phyloP scores from a whole-genome alignment of 768 basidiomycete species.

The Serpula lacrymans region DNA sequence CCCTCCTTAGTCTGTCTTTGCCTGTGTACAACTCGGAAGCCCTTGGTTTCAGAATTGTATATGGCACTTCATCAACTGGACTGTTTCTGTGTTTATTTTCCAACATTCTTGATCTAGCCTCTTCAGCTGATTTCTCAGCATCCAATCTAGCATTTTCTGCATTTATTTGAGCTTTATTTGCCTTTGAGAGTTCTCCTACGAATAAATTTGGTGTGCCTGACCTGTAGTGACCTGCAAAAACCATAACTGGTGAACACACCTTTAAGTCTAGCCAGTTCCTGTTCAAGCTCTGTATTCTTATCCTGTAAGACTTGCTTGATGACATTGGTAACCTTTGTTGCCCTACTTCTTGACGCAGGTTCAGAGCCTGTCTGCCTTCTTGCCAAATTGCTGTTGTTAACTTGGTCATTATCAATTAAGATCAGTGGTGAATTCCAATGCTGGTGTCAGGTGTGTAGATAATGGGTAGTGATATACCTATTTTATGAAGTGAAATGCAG shows the following conservation, averaged over 20 bases:
- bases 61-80: neutral
- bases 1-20: neutral
- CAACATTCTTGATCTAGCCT: neutral
- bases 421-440: too few species aligned
- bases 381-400: too few species aligned
- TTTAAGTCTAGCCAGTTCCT: too few species aligned
- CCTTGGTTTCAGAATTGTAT: neutral
- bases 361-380: too few species aligned
- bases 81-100: too few species aligned
- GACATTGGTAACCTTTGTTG: neutral
- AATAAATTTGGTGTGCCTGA: neutral
- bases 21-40: neutral
- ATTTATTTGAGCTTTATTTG: neutral
- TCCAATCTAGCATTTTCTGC: neutral
- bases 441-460: too few species aligned
- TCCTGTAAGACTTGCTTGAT: neutral
- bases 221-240: neutral
- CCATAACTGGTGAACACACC: too few species aligned
- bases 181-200: neutral
- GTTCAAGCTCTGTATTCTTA: neutral
- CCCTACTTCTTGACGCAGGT: too few species aligned
- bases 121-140: neutral
- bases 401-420: too few species aligned
- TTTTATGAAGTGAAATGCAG: too few species aligned
- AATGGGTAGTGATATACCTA: too few species aligned